Conservation (phyloP, 192 early-diverging fungal species). For the Podila clonocystis region DNA sequence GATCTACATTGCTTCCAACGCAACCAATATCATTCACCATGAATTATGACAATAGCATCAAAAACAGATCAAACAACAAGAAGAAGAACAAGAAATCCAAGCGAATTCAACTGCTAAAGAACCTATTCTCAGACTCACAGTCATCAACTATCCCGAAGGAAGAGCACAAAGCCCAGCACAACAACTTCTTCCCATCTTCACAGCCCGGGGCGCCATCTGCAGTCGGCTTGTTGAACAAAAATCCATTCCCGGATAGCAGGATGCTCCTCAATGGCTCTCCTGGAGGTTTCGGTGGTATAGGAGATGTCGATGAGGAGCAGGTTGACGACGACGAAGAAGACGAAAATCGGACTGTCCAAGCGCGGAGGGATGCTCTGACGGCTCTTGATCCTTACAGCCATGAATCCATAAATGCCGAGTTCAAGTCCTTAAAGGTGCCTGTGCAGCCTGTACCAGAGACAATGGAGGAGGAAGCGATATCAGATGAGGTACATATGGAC, state of each 20-base stretch:
- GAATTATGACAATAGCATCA: neutral
- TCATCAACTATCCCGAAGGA: neutral
- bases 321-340: conserved; percentile 16
- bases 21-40: neutral
- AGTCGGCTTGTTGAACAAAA: neutral
- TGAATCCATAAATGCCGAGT: conserved; percentile 15
- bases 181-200: no score
- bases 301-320: neutral
- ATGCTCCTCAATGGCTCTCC: neutral
- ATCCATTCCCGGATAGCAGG: conserved; percentile 6
- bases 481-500: no score
- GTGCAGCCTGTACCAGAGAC: neutral
- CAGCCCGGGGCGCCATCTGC: no score
- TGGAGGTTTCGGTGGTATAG: neutral
- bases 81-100: neutral
- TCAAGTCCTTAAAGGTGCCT: conserved; percentile 17
- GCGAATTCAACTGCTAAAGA: neutral
- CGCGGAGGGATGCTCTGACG: conserved; percentile 22
- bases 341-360: conserved; percentile 25
- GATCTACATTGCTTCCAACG: no score
- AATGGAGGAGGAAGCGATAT: neutral
- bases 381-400: conserved; percentile 25
- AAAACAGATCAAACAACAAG: neutral
- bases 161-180: neutral
- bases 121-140: conserved; percentile 4